Conservation (phyloP, 352 stramenopile genomes). For the Pythium dissotocum region DNA sequence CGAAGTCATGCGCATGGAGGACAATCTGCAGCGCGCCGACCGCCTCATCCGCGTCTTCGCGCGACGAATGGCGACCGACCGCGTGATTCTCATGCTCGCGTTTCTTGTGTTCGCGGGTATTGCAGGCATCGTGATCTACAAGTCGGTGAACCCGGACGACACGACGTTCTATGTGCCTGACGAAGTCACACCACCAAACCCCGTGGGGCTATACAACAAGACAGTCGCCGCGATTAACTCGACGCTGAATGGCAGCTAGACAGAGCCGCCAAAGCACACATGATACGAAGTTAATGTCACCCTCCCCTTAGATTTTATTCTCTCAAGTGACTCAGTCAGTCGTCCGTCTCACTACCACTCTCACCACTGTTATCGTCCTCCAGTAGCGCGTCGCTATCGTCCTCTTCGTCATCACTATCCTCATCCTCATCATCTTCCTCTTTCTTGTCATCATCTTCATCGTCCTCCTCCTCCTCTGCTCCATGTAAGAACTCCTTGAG, state of each 20-base stretch:
- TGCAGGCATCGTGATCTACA: constrained; percentile 84
- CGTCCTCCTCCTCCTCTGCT: constrained; percentile 30
- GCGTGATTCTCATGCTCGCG: constrained; percentile 77
- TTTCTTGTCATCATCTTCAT: constrained; percentile 22
- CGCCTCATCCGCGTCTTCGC: constrained; percentile 82
- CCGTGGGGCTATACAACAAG: constrained; percentile 73
- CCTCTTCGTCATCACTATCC: constrained; percentile 8
- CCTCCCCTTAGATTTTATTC: not conserved
- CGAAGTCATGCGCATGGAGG: constrained; percentile 86
- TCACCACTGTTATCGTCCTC: constrained; percentile 27
- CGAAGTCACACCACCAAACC: constrained; percentile 81
- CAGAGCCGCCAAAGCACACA: no score
- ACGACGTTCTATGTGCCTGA: constrained; percentile 85
- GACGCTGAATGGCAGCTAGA: constrained; percentile 36
- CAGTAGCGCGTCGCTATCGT: constrained; percentile 6
- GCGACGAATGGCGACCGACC: constrained; percentile 80
- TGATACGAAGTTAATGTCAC: constrained; percentile 2
- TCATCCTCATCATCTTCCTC: constrained; percentile 33
- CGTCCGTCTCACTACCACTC: constrained; percentile 14
- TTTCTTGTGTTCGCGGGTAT: constrained; percentile 83
- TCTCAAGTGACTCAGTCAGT: constrained; percentile 1
- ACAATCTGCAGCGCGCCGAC: constrained; percentile 75
- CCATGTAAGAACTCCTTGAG: constrained; percentile 53
- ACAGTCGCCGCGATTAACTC: constrained; percentile 65
- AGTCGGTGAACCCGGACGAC: constrained; percentile 70